Evolutionary conservation across 345 rosid genomes (phyloP), one percentile per base, ranked within the genome.

Genomic region (Arabidopsis arenosa): DNA sequence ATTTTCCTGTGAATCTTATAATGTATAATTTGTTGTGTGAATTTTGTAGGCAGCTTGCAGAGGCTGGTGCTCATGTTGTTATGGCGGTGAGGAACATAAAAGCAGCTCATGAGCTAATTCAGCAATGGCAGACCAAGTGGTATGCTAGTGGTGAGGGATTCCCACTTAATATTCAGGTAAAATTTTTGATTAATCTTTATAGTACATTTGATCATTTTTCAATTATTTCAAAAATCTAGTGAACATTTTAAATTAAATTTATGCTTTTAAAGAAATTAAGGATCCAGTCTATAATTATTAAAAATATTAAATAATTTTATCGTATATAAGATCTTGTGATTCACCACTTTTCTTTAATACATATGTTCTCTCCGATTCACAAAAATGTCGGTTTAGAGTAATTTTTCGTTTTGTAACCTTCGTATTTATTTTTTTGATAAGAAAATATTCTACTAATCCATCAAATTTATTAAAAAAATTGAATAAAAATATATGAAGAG

Each of bases 11-110:
- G 23, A 67, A 7, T 14, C 13, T 48, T 49, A 5, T 33, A 18
- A 3, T 17, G 35, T 2, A 10, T 12, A 5, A 0, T 41, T 54
- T 68, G 10, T 32, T 40, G 59, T 23, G 57, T 48, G 43, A 30
- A 26, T 3, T 4, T 58, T 63, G 18, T 64, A 87, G 97, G 81
- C 97, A 93, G 74, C 82, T 93, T 83, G 94, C 93, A 5, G 92
- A 90, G 76, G 87, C 93, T 10, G 96, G 98, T 21, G 98, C 97
- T 13, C 94, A 91, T 78, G 93, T 91, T 55, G 84, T 93, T 33
- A 93, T 90, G 96, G 98, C 94, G 0, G 96, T 93, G 6, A 87
- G 98, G 36, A 54, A 43, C 30, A 56, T 5, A 18, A 56, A 56
- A 45, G 53, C 59, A 6, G 70, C 45, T 74, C 39, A 74, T 54